These are phyloP conservation scores for Aspergillus tubingensis DNA, from an alignment of 2,329 filamentous ascomycete genomes.

Conservation along the genomic window DNA sequence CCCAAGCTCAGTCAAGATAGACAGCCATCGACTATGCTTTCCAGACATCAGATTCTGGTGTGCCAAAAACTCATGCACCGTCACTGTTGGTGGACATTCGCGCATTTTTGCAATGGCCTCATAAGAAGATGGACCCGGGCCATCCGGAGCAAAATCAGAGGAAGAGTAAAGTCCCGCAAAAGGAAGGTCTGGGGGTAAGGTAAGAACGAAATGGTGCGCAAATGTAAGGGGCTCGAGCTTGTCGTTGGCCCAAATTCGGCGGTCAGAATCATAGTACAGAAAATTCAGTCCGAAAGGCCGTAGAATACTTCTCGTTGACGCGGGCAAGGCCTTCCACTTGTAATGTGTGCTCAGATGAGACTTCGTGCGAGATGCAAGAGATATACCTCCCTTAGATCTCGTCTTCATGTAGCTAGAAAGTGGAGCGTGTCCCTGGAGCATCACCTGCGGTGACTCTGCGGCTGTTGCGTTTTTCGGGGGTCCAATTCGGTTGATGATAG, in stretches of 20 bases:
- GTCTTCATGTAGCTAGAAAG: slow-evolving; percentile 28
- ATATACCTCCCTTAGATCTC: slow-evolving; percentile 25
- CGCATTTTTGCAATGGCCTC: slow-evolving; percentile 49
- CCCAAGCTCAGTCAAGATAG: slow-evolving; percentile 53
- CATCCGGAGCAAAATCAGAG: slow-evolving; percentile 31
- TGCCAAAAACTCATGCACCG: slow-evolving; percentile 52
- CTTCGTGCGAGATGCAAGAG: slow-evolving; percentile 51
- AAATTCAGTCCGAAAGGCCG: slow-evolving; percentile 51
- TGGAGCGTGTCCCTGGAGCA: slow-evolving; percentile 37
- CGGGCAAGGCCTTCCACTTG: slow-evolving; percentile 42
- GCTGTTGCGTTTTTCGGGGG: slow-evolving; percentile 20
- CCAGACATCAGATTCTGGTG: slow-evolving; percentile 50
- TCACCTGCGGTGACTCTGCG: slow-evolving; percentile 23
- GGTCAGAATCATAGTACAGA: slow-evolving; percentile 50
- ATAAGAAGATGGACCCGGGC: slow-evolving; percentile 52
- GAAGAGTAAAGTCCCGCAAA: slow-evolving; percentile 34
- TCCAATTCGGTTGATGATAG: slow-evolving; percentile 44
- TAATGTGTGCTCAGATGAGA: slow-evolving; percentile 55
- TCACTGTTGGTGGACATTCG: slow-evolving; percentile 50
- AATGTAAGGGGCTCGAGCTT: slow-evolving; percentile 41
- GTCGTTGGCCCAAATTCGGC: slow-evolving; percentile 43
- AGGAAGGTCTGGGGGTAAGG: slow-evolving; percentile 41
- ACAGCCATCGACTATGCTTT: slow-evolving; percentile 49
- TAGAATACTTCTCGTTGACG: slow-evolving; percentile 45
- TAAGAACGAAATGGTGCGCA: slow-evolving; percentile 47